Evolutionary conservation across 2,329 filamentous ascomycete species (phyloP).

Genomic region (Aspergillus japonicus): DNA sequence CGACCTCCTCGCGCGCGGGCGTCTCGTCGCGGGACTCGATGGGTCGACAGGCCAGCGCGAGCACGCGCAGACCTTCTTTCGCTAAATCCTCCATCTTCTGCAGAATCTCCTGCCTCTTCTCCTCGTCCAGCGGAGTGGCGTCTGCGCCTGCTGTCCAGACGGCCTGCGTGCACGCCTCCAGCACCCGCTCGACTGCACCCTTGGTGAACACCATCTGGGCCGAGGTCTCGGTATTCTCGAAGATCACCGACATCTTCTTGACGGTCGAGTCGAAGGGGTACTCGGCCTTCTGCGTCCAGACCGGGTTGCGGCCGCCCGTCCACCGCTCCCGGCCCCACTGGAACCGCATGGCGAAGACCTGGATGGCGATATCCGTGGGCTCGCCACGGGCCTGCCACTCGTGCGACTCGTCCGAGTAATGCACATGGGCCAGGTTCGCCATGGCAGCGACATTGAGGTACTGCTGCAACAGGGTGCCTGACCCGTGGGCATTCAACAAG

Average conservation of each 20-base stretch:
- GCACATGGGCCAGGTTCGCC: conserved; percentile 64
- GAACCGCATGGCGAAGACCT: conserved; percentile 71
- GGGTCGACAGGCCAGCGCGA: conserved; percentile 58
- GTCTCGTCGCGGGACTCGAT: conserved; percentile 20
- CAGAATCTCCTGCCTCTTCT: conserved; percentile 57
- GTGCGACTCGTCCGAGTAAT: conserved; percentile 52
- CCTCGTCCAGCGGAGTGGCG: conserved; percentile 51
- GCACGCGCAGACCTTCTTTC: conserved; percentile 65
- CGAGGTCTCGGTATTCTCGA: conserved; percentile 34
- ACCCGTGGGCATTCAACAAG: conserved; percentile 22
- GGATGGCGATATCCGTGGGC: conserved; percentile 71
- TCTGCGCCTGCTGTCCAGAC: conserved; percentile 42
- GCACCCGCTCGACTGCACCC: conserved; percentile 65
- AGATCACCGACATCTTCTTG: conserved; percentile 75
- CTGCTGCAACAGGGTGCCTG: conserved; percentile 43
- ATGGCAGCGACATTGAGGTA: conserved; percentile 64
- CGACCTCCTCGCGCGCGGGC: conserved; percentile 58
- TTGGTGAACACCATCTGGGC: conserved; percentile 41
- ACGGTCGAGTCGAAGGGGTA: conserved; percentile 73
- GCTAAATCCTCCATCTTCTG: conserved; percentile 68
- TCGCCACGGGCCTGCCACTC: conserved; percentile 66
- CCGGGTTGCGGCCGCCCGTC: conserved; percentile 49
- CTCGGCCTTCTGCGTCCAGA: conserved; percentile 62
- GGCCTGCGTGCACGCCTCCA: conserved; percentile 60
- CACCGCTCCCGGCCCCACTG: conserved; percentile 58